phyloP scores from a whole-genome alignment of 2,329 filamentous ascomycete genomes.

The Aspergillus tamarii region DNA sequence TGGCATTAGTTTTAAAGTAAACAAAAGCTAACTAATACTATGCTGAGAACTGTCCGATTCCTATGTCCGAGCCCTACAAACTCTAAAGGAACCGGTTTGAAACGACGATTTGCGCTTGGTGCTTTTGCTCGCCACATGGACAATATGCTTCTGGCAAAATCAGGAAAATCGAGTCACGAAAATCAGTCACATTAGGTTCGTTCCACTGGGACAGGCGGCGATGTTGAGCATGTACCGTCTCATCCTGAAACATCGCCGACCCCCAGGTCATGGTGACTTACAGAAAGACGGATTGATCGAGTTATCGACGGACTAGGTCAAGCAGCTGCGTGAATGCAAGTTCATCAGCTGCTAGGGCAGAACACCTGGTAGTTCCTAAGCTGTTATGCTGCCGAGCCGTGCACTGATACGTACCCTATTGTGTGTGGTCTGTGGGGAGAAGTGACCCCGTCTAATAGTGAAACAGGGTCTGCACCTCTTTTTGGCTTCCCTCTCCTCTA shows the following conservation, averaged over 20 bases:
- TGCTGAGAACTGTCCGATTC: neutral
- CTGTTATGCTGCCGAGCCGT: neutral
- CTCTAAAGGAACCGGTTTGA: neutral
- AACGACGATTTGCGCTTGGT: neutral
- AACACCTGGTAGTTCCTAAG: too few species aligned
- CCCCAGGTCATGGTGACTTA: neutral
- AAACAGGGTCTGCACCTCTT: neutral
- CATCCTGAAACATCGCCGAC: neutral
- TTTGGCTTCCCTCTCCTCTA: neutral
- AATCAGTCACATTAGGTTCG: neutral
- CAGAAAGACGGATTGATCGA: neutral
- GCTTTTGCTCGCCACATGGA: neutral
- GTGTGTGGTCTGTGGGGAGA: neutral
- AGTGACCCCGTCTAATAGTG: neutral
- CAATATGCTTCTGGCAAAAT: neutral
- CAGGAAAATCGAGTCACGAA: neutral
- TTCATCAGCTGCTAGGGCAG: neutral
- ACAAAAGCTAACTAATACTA: neutral
- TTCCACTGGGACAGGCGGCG: neutral
- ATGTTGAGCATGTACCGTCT: neutral
- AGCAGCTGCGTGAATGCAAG: neutral
- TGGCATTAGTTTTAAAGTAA: too few species aligned
- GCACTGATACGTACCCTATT: neutral
- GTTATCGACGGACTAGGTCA: too few species aligned
- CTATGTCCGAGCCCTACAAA: neutral